A percentile compares a stretch with the other conserved stretches of the same genome.
phyloP scores from a whole-genome alignment of 345 rosid genomes.

The Conringia planisiliqua region DNA sequence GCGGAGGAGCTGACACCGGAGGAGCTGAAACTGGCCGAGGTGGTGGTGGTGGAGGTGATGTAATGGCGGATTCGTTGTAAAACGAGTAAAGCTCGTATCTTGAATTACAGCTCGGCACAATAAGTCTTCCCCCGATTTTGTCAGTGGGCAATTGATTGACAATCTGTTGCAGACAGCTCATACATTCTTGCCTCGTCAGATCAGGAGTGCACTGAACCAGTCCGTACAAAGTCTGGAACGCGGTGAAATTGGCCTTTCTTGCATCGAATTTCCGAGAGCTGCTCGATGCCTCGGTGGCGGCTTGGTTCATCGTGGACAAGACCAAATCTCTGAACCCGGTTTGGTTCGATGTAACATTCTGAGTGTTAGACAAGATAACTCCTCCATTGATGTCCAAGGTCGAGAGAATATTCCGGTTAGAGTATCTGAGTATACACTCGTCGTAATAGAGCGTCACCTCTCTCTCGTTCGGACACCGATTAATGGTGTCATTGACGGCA shows the following conservation, averaged over 20 bases:
- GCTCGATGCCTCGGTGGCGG: background rate
- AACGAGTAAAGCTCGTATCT: slow-evolving; percentile 37
- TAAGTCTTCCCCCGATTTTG: slow-evolving; percentile 29
- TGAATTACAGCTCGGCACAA: slow-evolving; percentile 40
- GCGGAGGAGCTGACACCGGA: slow-evolving; percentile 10
- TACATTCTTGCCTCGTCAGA: slow-evolving; percentile 25
- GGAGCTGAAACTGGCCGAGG: slow-evolving; percentile 1
- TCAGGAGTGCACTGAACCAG: slow-evolving; percentile 59
- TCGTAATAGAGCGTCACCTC: slow-evolving; percentile 33
- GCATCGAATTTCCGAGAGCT: slow-evolving; percentile 33
- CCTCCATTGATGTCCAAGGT: background rate
- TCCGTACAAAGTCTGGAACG: slow-evolving; percentile 22
- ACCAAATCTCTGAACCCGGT: background rate
- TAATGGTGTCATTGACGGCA: background rate
- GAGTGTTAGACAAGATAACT: rapidly evolving
- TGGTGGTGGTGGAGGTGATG: background rate
- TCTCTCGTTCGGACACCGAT: slow-evolving; percentile 25
- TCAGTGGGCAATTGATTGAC: background rate
- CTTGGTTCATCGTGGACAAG: background rate
- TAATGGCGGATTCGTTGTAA: slow-evolving; percentile 21
- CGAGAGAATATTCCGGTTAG: slow-evolving; percentile 17
- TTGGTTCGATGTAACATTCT: background rate
- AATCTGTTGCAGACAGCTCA: slow-evolving; percentile 13
- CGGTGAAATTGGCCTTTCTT: background rate
- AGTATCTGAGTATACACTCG: slow-evolving; percentile 43